Evolutionary conservation across 2,329 filamentous ascomycete genomes (phyloP).

Genomic region (Paecilomyces dactylethromorphus): DNA sequence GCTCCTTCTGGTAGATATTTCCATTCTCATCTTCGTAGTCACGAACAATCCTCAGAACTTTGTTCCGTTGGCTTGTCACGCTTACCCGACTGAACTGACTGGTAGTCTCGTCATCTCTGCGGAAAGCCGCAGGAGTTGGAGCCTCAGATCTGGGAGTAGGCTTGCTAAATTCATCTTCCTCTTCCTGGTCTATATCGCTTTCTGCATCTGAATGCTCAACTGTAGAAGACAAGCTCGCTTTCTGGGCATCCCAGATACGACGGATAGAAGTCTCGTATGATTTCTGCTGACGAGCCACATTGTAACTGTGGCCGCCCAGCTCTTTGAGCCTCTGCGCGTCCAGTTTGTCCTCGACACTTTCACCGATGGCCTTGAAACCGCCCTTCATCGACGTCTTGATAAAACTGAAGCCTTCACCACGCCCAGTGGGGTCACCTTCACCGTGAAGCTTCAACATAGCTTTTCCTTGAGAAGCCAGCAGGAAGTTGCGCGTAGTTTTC

Average conservation of each 20-base stretch:
- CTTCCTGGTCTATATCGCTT: conserved; percentile 52
- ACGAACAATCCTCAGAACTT: conserved; percentile 67
- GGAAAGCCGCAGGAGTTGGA: conserved; percentile 50
- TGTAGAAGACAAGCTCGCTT: conserved; percentile 65
- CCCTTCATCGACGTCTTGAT: conserved; percentile 99
- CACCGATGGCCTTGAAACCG: conserved; percentile 83
- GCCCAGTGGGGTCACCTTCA: conserved; percentile 87
- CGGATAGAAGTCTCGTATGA: conserved; percentile 88
- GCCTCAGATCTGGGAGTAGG: conserved; percentile 62
- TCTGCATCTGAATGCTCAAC: conserved; percentile 71
- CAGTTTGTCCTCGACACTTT: conserved; percentile 80
- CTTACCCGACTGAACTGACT: conserved; percentile 72
- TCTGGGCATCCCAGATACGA: conserved; percentile 88
- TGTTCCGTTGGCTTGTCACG: conserved; percentile 62
- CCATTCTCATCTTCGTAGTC: conserved; percentile 58
- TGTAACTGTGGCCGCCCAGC: conserved; percentile 87
- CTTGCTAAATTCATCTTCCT: conserved; percentile 43
- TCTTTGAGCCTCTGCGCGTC: conserved; percentile 67
- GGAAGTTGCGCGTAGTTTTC: conserved; percentile 94
- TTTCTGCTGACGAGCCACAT: conserved; percentile 87
- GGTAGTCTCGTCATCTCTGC: conserved; percentile 65
- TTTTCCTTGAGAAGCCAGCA: conserved; percentile 87
- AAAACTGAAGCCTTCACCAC: conserved; percentile 92
- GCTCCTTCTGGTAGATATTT: conserved; percentile 53
- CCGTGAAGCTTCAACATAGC: conserved; percentile 95